phyloP scores from a whole-genome alignment of 352 stramenopile species.

The Phytophthora brassicae region DNA sequence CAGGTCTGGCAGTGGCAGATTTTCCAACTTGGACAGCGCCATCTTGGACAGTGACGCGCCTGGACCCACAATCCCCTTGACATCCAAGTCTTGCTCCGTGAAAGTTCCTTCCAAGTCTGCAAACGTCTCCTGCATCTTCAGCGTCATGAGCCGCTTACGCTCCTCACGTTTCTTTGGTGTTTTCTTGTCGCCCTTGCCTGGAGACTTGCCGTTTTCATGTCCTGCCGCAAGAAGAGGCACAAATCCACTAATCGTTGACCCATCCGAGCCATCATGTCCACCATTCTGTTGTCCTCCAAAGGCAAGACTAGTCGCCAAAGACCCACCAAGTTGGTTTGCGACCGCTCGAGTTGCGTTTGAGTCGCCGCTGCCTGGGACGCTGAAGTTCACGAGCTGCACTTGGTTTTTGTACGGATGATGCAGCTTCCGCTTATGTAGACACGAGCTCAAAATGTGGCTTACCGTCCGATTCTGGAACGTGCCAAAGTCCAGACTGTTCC shows the following conservation, averaged over 20 bases:
- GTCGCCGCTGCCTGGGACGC: constrained; percentile 42
- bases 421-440: constrained; percentile 80
- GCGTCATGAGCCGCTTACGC: constrained; percentile 59
- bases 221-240: constrained; percentile 34
- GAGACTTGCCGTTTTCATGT: constrained; percentile 33
- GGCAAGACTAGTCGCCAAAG: constrained; percentile 55
- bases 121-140: constrained; percentile 74
- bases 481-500: constrained; percentile 76
- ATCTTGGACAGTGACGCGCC: constrained; percentile 57
- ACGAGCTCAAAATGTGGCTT: constrained; percentile 83
- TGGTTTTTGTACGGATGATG: constrained; percentile 86
- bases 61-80: constrained; percentile 57
- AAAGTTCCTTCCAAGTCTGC: constrained; percentile 65
- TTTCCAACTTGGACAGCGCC: constrained; percentile 68
- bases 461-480: constrained; percentile 85
- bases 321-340: constrained; percentile 40
- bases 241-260: constrained; percentile 30
- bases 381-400: constrained; percentile 84
- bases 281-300: constrained; percentile 45
- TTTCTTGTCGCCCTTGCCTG: constrained; percentile 56
- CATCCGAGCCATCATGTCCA: constrained; percentile 15
- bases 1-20: constrained; percentile 69
- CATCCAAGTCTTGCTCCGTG: constrained; percentile 66
- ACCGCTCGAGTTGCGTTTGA: not conserved
- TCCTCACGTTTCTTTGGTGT: constrained; percentile 61